phyloP scores from a whole-genome alignment of 305 asterid genomes.

The Striga hermonthica region DNA sequence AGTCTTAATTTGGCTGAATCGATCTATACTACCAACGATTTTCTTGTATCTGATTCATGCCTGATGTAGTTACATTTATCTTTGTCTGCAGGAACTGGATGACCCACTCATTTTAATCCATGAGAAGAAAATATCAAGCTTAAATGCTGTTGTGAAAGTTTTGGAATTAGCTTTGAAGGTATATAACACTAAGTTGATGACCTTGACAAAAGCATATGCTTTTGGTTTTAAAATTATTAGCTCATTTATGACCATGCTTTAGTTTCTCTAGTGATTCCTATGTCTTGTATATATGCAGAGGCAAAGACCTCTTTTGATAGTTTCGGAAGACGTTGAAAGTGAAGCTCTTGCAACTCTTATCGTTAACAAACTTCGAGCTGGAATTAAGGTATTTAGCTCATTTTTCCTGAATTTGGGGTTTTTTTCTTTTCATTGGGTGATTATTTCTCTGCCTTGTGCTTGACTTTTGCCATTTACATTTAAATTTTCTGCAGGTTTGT shows the following conservation, averaged over 20 bases:
- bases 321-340: slow-evolving; percentile 77
- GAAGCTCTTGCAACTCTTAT: slow-evolving; percentile 86
- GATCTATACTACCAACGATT: background rate
- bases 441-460: background rate
- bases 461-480: background rate
- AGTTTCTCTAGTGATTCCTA: slow-evolving; percentile 4
- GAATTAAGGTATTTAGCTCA: slow-evolving; percentile 50
- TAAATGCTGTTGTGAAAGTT: slow-evolving; percentile 58
- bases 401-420: background rate
- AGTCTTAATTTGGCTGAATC: slow-evolving; percentile 31
- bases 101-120: slow-evolving; percentile 72
- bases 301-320: slow-evolving; percentile 67
- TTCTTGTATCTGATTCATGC: background rate
- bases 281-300: slow-evolving; percentile 37
- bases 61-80: background rate
- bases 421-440: background rate
- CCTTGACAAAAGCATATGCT: background rate
- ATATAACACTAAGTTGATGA: background rate
- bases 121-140: slow-evolving; percentile 74
- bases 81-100: slow-evolving; percentile 58
- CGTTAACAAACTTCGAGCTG: slow-evolving; percentile 80
- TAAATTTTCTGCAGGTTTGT: slow-evolving; percentile 51
- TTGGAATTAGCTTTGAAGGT: slow-evolving; percentile 80
- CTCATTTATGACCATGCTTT: background rate
- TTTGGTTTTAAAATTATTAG: too few species aligned